Evolutionary conservation across 306 rosid species (phyloP).

Genomic region (Fragaria nilgerrensis): DNA sequence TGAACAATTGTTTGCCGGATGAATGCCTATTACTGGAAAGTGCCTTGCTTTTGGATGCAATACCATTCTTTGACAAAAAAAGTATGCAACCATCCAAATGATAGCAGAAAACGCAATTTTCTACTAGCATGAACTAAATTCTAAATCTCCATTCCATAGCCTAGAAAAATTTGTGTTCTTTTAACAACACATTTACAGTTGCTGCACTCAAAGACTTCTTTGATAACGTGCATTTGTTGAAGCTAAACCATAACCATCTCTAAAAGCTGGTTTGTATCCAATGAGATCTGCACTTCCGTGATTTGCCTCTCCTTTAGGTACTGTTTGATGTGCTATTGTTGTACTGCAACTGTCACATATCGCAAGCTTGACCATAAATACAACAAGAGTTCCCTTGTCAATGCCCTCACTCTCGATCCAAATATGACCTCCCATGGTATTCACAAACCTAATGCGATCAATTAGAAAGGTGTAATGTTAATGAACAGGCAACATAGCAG

Average conservation of each 20-base stretch:
- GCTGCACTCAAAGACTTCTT: slow-evolving; percentile 44
- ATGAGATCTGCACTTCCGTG: slow-evolving; percentile 68
- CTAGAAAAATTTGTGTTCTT: neutral
- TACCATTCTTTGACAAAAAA: too few species aligned
- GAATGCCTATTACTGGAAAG: too few species aligned
- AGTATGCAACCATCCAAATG: neutral
- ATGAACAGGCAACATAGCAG: neutral
- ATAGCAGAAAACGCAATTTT: neutral
- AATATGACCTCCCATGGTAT: slow-evolving; percentile 91
- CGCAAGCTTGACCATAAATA: slow-evolving; percentile 75
- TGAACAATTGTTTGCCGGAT: too few species aligned
- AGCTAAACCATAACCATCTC: slow-evolving; percentile 40
- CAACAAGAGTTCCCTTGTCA: slow-evolving; percentile 64
- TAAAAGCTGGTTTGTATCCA: slow-evolving; percentile 42
- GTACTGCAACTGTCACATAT: slow-evolving; percentile 40
- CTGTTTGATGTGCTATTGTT: slow-evolving; percentile 37
- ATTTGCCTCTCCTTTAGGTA: slow-evolving; percentile 37
- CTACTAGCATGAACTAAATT: too few species aligned
- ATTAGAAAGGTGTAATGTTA: neutral
- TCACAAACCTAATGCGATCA: slow-evolving; percentile 68
- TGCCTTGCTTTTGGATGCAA: too few species aligned
- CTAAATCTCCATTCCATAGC: neutral
- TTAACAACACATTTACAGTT: neutral
- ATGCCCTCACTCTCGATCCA: slow-evolving; percentile 91
- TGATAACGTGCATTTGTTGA: slow-evolving; percentile 55